Base-by-base conservation (phyloP, 805 yeast genomes). In the Suhomyces canberraensis region DNA sequence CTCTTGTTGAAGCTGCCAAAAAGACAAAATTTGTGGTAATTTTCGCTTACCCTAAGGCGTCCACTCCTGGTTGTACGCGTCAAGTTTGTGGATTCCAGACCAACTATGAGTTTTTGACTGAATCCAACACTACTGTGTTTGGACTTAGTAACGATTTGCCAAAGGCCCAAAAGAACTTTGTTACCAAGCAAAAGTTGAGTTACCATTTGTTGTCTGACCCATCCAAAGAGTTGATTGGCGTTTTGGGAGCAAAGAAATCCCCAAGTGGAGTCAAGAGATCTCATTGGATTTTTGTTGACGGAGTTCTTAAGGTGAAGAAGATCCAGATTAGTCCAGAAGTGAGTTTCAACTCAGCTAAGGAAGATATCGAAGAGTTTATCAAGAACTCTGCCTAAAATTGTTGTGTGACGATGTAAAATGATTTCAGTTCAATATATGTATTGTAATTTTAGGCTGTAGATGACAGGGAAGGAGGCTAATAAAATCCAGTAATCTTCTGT, bases 1-100 rank as follows among this genome's bases (percentile, higher is more conserved):
- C 51, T 21, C 56, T 69, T 39, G 36, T 32, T 15, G 59, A 59
- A 22, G 60, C 49, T 20, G 64, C 68, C 31, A 45, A 47, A 20
- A 48, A 54, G 17, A 44, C 60, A 20, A 65, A 62, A 47, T 65
- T 55, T 36, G 36, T 68, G 42, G 66, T 69, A 17, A 61, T 69
- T 27, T 69, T 69, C 27, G 84, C 95, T 14, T 91, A 90, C 56
- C 98, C 98, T 36, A 82, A 75, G 54, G 98, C 98, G 0, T 79
- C 84, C 17, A 91, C 98, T 0, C 96, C 96, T 1, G 98, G 98
- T 3, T 93, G 98, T 61, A 91, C 98, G 1, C 76, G 88, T 50
- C 98, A 91, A 64, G 97, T 90, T 2, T 76, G 84, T 56, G 96
- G 96, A 0, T 93, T 84, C 58, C 79, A 93, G 50, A 81, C 77